phyloP scores from a whole-genome alignment of 2,329 filamentous ascomycete species.

The Scleromitrula shiraiana region DNA sequence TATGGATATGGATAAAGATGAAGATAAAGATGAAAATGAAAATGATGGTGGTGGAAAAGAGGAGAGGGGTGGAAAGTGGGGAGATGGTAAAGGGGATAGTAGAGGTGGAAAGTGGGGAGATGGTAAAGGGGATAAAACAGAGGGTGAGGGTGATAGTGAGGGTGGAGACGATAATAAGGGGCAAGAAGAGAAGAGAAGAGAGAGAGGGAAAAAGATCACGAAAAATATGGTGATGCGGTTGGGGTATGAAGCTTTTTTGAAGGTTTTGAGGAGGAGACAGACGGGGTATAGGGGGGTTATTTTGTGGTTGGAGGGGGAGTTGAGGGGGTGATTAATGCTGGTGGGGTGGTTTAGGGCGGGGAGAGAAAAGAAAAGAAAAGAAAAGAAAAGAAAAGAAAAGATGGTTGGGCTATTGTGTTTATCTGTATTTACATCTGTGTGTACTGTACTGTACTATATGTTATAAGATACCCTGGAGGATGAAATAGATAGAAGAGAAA shows the following conservation, averaged over 20 bases:
- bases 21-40: too few relatives aligned
- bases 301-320: constrained; percentile 52
- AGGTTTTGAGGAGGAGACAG: constrained; percentile 64
- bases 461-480: not conserved
- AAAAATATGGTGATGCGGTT: constrained; percentile 40
- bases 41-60: constrained; percentile 23
- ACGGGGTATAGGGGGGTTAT: constrained; percentile 58
- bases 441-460: not conserved
- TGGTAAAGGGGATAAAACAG: constrained; percentile 15
- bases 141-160: constrained; percentile 23
- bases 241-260: constrained; percentile 60
- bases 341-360: not conserved
- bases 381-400: not conserved
- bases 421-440: not conserved
- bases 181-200: too few relatives aligned
- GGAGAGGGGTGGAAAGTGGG: constrained; percentile 17
- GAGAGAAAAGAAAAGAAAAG: not conserved
- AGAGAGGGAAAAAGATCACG: too few relatives aligned
- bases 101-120: constrained; percentile 22
- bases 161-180: too few relatives aligned
- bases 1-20: too few relatives aligned
- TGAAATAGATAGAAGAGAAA: too few relatives aligned
- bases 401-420: not conserved
- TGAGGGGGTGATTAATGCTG: too few relatives aligned
- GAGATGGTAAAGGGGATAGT: constrained; percentile 18